Evolutionary conservation across 2,329 filamentous ascomycete species (phyloP).

Genomic region (Capronia epimyces): DNA sequence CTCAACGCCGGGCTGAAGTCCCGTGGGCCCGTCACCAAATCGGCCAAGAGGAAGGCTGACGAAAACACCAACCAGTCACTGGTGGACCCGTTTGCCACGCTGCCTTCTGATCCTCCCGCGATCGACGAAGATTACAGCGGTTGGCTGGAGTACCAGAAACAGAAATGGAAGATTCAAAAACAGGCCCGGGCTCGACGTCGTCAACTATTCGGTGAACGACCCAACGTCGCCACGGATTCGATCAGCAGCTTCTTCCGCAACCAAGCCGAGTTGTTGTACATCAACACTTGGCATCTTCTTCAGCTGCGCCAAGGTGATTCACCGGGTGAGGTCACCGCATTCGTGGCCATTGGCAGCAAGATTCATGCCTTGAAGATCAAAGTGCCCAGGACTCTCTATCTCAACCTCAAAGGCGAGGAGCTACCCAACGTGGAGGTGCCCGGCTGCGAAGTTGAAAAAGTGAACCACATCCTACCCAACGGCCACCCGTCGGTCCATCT

Average conservation of each 20-base stretch:
- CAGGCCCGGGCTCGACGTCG: conserved; percentile 77
- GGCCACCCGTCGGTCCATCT: conserved; percentile 90
- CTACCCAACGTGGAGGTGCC: conserved; percentile 82
- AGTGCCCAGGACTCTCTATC: conserved; percentile 80
- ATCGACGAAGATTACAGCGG: conserved; percentile 80
- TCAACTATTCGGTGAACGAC: conserved; percentile 86
- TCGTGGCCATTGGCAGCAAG: conserved; percentile 88
- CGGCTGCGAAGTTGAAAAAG: conserved; percentile 84
- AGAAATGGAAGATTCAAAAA: conserved; percentile 98
- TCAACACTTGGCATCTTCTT: conserved; percentile 89
- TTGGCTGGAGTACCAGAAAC: conserved; percentile 91
- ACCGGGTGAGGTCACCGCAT: conserved; percentile 80
- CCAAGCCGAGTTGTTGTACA: conserved; percentile 83
- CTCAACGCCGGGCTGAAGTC: conserved; percentile 63
- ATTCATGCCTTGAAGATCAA: conserved; percentile 82
- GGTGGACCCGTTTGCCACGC: conserved; percentile 68
- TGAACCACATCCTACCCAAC: conserved; percentile 88
- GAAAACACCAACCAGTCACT: conserved; percentile 50
- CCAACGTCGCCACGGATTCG: conserved; percentile 54
- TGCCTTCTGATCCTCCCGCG: conserved; percentile 78
- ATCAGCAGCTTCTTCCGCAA: conserved; percentile 76
- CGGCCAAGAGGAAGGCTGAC: conserved; percentile 67
- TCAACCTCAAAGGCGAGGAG: conserved; percentile 84
- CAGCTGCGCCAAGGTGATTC: conserved; percentile 77
- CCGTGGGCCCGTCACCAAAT: conserved; percentile 56